Evolutionary conservation across 306 rosid genomes (phyloP), one percentile per base, ranked within the genome.

Genomic region (Vachellia collinsii): DNA sequence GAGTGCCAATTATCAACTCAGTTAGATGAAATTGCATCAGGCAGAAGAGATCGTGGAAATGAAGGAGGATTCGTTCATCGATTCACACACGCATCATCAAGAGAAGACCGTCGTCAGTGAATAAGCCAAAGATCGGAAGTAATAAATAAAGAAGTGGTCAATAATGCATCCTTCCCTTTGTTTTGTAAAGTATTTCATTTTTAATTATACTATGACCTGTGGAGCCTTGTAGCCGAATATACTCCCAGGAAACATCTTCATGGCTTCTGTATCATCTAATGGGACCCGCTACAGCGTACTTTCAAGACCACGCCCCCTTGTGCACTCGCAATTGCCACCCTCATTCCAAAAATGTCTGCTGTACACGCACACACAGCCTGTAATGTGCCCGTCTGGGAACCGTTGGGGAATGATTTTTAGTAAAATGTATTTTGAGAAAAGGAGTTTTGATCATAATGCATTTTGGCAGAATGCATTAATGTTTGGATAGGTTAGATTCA

Each of bases 1-100:
- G 11, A 59, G 37, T 3, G 37, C 4, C 22, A 64, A 16, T 64
- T 7, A 4, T 4, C 14, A 48, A 36, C 59, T 77, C 64, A 4
- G 34, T 17, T 54, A 54, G 1, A 36, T 58, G 9, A 72, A 73
- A 63, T 65, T 86, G 85, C 78, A 29, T 29, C 34, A 91, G 58
- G 58, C 1, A 1, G 56, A 50, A 50, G 56, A 50, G 50, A 12
- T 12, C 3, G 1, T 51, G 58, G 58, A 4, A 16, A 17, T 4
- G 20, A 3, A 17, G 58, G 20, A 16, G 20, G 58, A 5, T 2
- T 51, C 59, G 2, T 17, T 17, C 59, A 3, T 51, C 22, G 59
- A 53, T 53, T 53, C 59, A 19, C 1, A 5, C 22, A 53, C 20
- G 34, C 34, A 29, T 51, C 58, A 19, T 7, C 59, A 53, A 19